These are phyloP conservation scores for Posidonia oceanica DNA, from an alignment of 116 monocot species.

Conservation along the genomic window DNA sequence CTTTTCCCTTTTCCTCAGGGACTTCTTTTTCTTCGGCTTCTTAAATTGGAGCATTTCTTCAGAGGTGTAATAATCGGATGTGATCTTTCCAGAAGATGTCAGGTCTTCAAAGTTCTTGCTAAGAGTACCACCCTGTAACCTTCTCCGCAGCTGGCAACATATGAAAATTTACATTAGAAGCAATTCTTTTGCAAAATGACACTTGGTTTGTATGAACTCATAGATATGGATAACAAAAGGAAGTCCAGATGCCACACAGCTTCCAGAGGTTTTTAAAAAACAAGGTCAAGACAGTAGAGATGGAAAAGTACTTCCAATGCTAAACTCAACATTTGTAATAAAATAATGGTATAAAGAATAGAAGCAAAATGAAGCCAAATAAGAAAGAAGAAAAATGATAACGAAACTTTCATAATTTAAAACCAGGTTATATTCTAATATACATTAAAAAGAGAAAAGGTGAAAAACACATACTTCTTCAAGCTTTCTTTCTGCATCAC, in stretches of 20 bases:
- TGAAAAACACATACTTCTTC: slow-evolving; percentile 48
- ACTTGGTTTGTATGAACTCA: neutral
- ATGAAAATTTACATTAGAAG: slow-evolving; percentile 4
- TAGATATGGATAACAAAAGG: too few species aligned
- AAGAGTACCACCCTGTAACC: slow-evolving; percentile 45
- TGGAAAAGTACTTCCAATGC: too few species aligned
- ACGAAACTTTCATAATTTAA: neutral
- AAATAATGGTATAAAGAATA: too few species aligned
- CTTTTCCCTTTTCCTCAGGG: slow-evolving; percentile 81
- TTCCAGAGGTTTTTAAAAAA: too few species aligned
- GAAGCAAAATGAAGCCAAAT: neutral
- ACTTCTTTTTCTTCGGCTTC: slow-evolving; percentile 96
- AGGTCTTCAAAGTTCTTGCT: slow-evolving; percentile 60
- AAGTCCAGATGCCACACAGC: too few species aligned
- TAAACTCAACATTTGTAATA: too few species aligned
- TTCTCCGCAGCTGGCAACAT: slow-evolving; percentile 56
- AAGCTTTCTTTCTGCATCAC: slow-evolving; percentile 92
- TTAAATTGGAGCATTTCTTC: slow-evolving; percentile 96
- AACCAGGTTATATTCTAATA: neutral
- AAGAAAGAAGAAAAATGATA: neutral
- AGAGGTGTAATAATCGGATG: slow-evolving; percentile 82
- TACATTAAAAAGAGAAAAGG: neutral
- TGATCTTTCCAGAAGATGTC: slow-evolving; percentile 33
- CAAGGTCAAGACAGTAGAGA: too few species aligned
- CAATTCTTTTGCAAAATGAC: neutral